These are phyloP conservation scores for Kwoniella heveanensis DNA, from an alignment of 768 basidiomycete genomes.

Conservation along the genomic window DNA sequence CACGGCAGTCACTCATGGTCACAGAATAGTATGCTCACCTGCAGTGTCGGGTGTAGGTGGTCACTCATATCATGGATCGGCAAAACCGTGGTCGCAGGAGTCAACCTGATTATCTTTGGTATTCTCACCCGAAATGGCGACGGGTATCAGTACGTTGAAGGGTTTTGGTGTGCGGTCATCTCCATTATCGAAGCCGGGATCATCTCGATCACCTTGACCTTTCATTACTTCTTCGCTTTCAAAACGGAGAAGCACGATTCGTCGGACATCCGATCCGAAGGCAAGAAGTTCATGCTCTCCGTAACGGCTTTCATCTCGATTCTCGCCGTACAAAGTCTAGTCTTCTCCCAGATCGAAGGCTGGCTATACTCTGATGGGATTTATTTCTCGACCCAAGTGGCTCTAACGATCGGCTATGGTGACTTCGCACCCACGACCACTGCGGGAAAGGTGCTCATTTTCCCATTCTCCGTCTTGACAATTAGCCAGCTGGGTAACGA, in stretches of 20 bases:
- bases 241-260: constrained; percentile 17
- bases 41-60: constrained; percentile 7
- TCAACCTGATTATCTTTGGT: constrained; percentile 48
- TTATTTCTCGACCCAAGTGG: constrained; percentile 29
- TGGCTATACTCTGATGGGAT: constrained; percentile 55
- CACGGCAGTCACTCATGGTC: too few species aligned
- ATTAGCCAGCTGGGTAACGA: constrained; percentile 54
- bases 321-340: constrained; percentile 51
- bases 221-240: constrained; percentile 46
- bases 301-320: constrained; percentile 44
- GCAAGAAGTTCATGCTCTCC: constrained; percentile 47
- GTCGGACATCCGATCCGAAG: constrained; percentile 30
- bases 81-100: constrained; percentile 52
- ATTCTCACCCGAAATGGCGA: constrained; percentile 36
- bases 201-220: constrained; percentile 37
- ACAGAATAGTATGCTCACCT: too few species aligned
- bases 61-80: constrained; percentile 53
- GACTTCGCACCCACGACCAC: constrained; percentile 39
- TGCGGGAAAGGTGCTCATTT: constrained; percentile 44
- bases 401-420: constrained; percentile 47
- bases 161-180: constrained; percentile 50
- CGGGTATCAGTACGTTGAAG: constrained; percentile 37
- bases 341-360: constrained; percentile 52
- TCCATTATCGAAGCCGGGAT: constrained; percentile 37
- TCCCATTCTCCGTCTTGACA: constrained; percentile 53